Conservation (phyloP, 2,329 filamentous ascomycete genomes). For the Claviceps purpurea region DNA sequence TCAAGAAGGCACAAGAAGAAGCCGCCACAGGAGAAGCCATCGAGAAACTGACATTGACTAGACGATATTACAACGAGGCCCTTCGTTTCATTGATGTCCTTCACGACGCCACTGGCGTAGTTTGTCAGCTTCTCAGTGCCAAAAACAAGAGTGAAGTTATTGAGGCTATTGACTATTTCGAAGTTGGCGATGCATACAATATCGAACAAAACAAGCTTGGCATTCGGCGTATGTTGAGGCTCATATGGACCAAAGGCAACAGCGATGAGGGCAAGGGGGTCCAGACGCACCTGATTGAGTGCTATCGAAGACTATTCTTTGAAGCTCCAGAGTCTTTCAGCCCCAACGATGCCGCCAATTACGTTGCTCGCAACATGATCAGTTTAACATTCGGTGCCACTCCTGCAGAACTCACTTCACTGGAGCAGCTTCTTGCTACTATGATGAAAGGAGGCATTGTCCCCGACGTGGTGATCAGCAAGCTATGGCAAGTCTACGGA, state of each 20-base stretch:
- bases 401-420: conserved; percentile 83
- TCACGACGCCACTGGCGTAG: conserved; percentile 64
- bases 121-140: conserved; percentile 80
- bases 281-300: conserved; percentile 91
- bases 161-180: conserved; percentile 97
- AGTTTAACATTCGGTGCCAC: conserved; percentile 93
- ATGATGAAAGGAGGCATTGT: conserved; percentile 95
- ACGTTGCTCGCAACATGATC: conserved; percentile 96
- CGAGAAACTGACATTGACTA: conserved; percentile 73
- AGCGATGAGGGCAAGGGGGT: conserved; percentile 98
- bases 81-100: conserved; percentile 87
- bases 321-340: conserved; percentile 83
- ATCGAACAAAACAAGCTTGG: conserved; percentile 85
- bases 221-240: conserved; percentile 85
- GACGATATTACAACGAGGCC: conserved; percentile 86
- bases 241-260: conserved; percentile 99
- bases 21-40: conserved; percentile 82
- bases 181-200: conserved; percentile 89
- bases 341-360: conserved; percentile 83
- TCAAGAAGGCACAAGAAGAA: conserved; percentile 73
- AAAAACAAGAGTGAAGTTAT: conserved; percentile 98
- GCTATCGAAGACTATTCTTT: conserved; percentile 91
- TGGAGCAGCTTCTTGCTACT: conserved; percentile 86
- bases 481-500: conserved; percentile 95
- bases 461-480: conserved; percentile 72